A percentile compares a stretch with the other conserved stretches of the same genome.
Conservation (phyloP, 768 basidiomycete species). For the Tricholoma terreum region DNA sequence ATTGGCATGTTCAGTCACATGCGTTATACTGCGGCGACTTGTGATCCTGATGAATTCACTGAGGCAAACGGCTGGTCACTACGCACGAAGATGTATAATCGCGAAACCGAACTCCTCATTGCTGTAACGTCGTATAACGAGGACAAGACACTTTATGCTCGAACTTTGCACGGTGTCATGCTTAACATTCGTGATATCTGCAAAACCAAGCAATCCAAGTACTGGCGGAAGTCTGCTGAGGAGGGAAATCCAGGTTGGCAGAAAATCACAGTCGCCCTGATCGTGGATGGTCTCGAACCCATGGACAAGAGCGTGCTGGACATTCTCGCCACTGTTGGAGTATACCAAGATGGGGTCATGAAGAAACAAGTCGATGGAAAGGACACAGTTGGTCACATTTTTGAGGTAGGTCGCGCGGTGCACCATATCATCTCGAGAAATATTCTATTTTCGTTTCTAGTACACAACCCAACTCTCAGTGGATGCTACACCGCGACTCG, state of each 20-base stretch:
- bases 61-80: slow-evolving; percentile 81
- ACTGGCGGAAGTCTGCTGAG: slow-evolving; percentile 80
- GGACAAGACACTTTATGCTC: slow-evolving; percentile 87
- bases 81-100: slow-evolving; percentile 79
- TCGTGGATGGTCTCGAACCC: slow-evolving; percentile 88
- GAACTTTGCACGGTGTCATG: slow-evolving; percentile 95
- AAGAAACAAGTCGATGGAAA: slow-evolving; percentile 90
- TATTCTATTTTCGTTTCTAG: slow-evolving; percentile 36
- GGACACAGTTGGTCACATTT: slow-evolving; percentile 90
- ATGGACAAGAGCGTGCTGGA: slow-evolving; percentile 96
- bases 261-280: slow-evolving; percentile 84
- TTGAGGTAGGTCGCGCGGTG: slow-evolving; percentile 58
- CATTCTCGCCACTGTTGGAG: slow-evolving; percentile 83
- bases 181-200: slow-evolving; percentile 97
- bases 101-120: slow-evolving; percentile 90
- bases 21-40: slow-evolving; percentile 91
- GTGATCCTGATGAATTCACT: slow-evolving; percentile 86
- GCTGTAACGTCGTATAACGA: slow-evolving; percentile 94
- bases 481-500: slow-evolving; percentile 84
- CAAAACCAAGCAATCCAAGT: slow-evolving; percentile 92
- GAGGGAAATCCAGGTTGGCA: slow-evolving; percentile 89
- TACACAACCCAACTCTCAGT: slow-evolving; percentile 97
- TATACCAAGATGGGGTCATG: slow-evolving; percentile 95
- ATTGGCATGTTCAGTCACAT: slow-evolving; percentile 57
- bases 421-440: background rate